Conservation (phyloP, 352 stramenopile genomes). For the Phytophthora sp. region DNA sequence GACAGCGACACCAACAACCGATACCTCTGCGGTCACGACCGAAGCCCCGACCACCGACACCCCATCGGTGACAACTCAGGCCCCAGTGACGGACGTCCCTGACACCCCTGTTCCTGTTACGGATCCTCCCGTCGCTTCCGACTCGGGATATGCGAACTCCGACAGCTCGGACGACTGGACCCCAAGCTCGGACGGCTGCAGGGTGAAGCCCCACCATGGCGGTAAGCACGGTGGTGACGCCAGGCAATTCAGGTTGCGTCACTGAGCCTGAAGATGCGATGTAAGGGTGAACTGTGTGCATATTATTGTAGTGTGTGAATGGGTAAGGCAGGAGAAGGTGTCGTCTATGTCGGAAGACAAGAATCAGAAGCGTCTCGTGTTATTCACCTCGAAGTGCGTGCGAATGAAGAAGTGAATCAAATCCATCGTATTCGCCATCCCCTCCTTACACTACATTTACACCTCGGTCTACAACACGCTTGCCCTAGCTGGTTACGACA, state of each 20-base stretch:
- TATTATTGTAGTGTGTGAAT: neutral
- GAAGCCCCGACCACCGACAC: neutral
- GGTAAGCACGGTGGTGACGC: neutral
- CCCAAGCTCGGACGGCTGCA: neutral
- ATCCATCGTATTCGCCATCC: constrained; percentile 3
- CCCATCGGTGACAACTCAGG: constrained; percentile 1
- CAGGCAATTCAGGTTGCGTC: neutral
- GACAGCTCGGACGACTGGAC: constrained; percentile 1
- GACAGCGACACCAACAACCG: neutral
- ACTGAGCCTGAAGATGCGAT: neutral
- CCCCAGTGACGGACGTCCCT: neutral
- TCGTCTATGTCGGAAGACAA: neutral
- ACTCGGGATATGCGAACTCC: neutral
- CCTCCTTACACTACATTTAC: constrained; percentile 20
- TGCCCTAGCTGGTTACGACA: constrained; percentile 1
- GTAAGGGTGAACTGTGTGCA: constrained; percentile 1
- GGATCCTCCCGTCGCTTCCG: neutral
- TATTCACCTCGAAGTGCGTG: neutral
- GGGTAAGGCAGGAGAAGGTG: no score
- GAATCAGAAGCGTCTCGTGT: constrained; percentile 4
- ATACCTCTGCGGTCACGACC: neutral
- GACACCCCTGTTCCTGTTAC: neutral
- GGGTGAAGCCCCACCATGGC: neutral
- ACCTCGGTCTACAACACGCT: neutral
- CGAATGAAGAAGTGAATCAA: constrained; percentile 14